Percentiles rank a stretch among this genome's conserved stretches.
These are phyloP conservation scores for Acanthamoeba sp. DNA, from an alignment of 208 protist species.

Conservation along the genomic window DNA sequence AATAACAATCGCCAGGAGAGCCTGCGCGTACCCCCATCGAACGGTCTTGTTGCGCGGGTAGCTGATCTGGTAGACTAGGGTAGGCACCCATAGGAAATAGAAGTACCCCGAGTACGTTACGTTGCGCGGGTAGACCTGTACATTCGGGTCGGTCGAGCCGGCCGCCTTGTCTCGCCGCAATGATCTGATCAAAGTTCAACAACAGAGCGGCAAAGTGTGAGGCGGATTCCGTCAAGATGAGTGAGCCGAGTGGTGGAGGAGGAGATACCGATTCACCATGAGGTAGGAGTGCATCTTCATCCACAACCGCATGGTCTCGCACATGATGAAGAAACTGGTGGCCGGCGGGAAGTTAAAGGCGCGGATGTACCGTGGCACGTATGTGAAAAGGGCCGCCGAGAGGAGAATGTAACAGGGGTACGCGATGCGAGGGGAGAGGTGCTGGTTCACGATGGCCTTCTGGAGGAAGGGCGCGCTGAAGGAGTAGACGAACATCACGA, in stretches of 20 bases:
- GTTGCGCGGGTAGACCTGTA: conserved; percentile 46
- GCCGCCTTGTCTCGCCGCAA: conserved; percentile 10
- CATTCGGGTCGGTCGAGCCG: conserved; percentile 29
- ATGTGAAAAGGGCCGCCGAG: conserved; percentile 10
- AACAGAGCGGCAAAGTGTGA: neutral
- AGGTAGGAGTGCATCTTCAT: conserved; percentile 79
- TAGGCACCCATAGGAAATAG: conserved; percentile 62
- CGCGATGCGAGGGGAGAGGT: neutral
- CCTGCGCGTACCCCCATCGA: conserved; percentile 72
- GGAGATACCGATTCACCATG: conserved; percentile 15
- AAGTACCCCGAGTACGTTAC: conserved; percentile 65
- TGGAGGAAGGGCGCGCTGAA: conserved; percentile 58
- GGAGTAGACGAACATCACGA: conserved; percentile 21
- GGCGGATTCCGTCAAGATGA: neutral
- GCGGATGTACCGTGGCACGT: conserved; percentile 9
- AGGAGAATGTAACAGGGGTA: conserved; percentile 61
- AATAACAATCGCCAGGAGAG: no score
- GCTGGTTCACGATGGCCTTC: conserved; percentile 38
- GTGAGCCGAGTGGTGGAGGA: no score
- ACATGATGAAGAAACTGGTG: conserved; percentile 54
- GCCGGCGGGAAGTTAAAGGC: conserved; percentile 58
- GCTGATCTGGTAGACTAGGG: conserved; percentile 67
- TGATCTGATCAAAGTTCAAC: neutral
- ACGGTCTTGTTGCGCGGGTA: conserved; percentile 64
- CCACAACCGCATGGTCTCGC: conserved; percentile 56